Evolutionary conservation across 2,329 filamentous ascomycete species (phyloP).

Genomic region (Aspergillus persii): DNA sequence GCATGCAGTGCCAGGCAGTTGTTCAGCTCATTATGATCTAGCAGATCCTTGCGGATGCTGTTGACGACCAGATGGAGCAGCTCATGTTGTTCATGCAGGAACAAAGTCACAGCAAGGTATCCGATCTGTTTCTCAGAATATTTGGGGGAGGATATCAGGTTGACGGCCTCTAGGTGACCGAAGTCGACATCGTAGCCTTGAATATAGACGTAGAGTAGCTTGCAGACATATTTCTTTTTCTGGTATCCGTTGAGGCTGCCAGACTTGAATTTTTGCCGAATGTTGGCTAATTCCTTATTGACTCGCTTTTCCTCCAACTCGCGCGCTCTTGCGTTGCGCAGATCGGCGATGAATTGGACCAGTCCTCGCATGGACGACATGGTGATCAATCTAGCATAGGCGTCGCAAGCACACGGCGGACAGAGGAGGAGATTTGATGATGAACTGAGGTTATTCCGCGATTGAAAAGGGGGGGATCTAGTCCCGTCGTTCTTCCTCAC

Average conservation of each 20-base stretch:
- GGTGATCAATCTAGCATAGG: conserved; percentile 9
- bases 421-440: not conserved
- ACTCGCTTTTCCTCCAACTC: conserved; percentile 98
- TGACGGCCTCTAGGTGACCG: conserved; percentile 95
- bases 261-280: conserved; percentile 97
- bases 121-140: conserved; percentile 99
- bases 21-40: conserved; percentile 94
- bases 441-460: not conserved
- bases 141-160: conserved; percentile 92
- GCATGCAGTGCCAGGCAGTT: conserved; percentile 96
- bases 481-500: not conserved
- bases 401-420: not conserved
- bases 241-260: conserved; percentile 92
- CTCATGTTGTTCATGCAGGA: conserved; percentile 96
- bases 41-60: conserved; percentile 92
- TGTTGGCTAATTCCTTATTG: conserved; percentile 99
- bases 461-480: not conserved
- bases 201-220: conserved; percentile 98
- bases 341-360: conserved; percentile 96
- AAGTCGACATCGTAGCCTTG: conserved; percentile 99
- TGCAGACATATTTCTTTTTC: conserved; percentile 99
- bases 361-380: conserved; percentile 64
- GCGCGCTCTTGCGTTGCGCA: conserved; percentile 89
- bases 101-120: conserved; percentile 94
- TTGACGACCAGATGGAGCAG: conserved; percentile 95